Percentiles rank a stretch among this genome's conserved stretches.
Conservation (phyloP, 495 filamentous ascomycete genomes). For the Neurospora sp. region DNA sequence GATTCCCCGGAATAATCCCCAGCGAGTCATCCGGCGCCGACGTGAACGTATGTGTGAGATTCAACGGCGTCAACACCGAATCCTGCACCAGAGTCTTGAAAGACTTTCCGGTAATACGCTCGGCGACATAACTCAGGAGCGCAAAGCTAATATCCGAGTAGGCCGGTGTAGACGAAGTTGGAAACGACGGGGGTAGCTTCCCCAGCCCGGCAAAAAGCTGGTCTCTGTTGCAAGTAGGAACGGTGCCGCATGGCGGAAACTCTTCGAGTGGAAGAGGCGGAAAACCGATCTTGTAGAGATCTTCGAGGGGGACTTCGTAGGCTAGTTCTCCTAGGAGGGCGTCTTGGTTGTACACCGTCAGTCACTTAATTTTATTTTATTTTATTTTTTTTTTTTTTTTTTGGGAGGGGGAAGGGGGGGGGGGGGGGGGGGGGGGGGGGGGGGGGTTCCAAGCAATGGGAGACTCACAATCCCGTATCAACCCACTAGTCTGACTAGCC, state of each 20-base stretch:
- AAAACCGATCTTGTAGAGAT: conserved; percentile 20
- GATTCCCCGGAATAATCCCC: conserved; percentile 26
- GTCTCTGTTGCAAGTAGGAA: conserved; percentile 27
- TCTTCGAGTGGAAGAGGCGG: conserved; percentile 30
- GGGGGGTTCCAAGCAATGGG: too few species aligned
- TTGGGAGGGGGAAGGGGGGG: too few species aligned
- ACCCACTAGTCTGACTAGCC: conserved; percentile 42
- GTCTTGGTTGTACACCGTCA: conserved; percentile 14
- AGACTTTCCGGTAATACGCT: conserved; percentile 26
- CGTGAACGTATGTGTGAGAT: conserved; percentile 31
- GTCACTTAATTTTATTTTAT: too few species aligned
- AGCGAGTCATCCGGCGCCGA: conserved; percentile 21
- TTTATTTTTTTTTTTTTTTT: too few species aligned
- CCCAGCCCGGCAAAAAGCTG: conserved; percentile 30
- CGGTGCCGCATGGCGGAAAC: conserved; percentile 33
- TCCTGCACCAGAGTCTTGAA: conserved; percentile 30
- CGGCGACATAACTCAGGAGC: conserved; percentile 27
- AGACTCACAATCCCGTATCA: conserved; percentile 31
- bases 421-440: too few species aligned
- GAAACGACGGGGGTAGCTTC: conserved; percentile 27
- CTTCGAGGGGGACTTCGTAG: conserved; percentile 20
- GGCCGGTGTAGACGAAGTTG: conserved; percentile 24
- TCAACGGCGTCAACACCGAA: conserved; percentile 31
- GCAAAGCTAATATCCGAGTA: conserved; percentile 33
- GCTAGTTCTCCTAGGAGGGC: conserved; percentile 31